Percentiles rank a stretch among this genome's conserved stretches.
phyloP scores from a whole-genome alignment of 306 rosid species.

The Pyrus communis region DNA sequence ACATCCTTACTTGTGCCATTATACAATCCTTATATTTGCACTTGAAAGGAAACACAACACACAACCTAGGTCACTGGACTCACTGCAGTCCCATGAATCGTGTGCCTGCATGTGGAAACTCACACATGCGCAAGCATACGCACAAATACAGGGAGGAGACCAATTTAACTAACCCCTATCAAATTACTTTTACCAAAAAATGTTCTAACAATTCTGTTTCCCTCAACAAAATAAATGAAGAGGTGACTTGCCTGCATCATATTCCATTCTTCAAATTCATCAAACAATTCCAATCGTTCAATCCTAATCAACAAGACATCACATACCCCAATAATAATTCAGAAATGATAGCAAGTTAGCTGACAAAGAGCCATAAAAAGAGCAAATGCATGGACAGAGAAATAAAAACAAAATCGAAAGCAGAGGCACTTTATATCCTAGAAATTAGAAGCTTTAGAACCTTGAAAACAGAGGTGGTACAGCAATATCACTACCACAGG shows the following conservation, averaged over 20 bases:
- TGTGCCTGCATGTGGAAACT: background rate
- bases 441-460: conserved; percentile 20
- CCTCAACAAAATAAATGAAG: conserved; percentile 12
- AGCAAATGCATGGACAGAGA: conserved; percentile 1
- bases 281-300: conserved; percentile 88
- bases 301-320: conserved; percentile 46
- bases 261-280: conserved; percentile 98
- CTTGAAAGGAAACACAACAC: too few species aligned
- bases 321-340: conserved; percentile 16
- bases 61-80: background rate
- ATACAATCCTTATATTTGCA: too few species aligned
- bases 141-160: background rate
- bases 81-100: background rate
- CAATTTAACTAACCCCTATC: background rate
- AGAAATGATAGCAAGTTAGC: conserved; percentile 19
- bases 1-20: too few species aligned
- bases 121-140: background rate
- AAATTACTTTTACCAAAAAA: conserved; percentile 3
- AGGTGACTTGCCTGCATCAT: conserved; percentile 84
- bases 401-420: background rate
- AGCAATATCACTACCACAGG: conserved; percentile 15
- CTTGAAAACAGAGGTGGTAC: conserved; percentile 19
- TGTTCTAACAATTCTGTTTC: conserved; percentile 6
- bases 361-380: conserved; percentile 17
- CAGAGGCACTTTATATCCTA: conserved; percentile 4